Evolutionary conservation across 306 rosid genomes (phyloP).

Genomic region (Vicia faba): DNA sequence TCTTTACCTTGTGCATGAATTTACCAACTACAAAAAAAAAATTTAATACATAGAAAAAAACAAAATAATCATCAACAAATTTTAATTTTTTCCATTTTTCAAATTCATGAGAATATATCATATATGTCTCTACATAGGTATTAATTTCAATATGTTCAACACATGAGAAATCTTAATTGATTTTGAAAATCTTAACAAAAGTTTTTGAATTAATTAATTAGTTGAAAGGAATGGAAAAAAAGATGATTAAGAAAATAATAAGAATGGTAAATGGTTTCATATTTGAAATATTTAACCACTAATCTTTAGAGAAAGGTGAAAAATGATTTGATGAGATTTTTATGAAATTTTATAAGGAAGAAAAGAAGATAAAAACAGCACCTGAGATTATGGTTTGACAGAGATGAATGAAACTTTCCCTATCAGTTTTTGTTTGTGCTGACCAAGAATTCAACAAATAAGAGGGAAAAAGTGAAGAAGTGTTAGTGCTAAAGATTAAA

Average conservation of each 20-base stretch:
- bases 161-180: background rate
- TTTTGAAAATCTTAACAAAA: background rate
- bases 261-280: background rate
- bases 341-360: background rate
- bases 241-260: background rate
- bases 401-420: constrained; percentile 5
- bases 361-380: constrained; percentile 1
- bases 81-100: background rate
- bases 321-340: background rate
- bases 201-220: background rate
- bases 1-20: constrained; percentile 42
- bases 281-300: background rate
- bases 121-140: background rate
- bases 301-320: background rate
- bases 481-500: background rate
- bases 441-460: constrained; percentile 8
- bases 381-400: constrained; percentile 29
- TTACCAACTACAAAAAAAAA: constrained; percentile 34
- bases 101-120: background rate
- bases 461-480: background rate
- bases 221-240: background rate
- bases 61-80: background rate
- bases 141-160: background rate
- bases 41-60: background rate
- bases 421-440: background rate